phyloP scores from a whole-genome alignment of 129 eudicot species.

The Helianthus tuberosus region DNA sequence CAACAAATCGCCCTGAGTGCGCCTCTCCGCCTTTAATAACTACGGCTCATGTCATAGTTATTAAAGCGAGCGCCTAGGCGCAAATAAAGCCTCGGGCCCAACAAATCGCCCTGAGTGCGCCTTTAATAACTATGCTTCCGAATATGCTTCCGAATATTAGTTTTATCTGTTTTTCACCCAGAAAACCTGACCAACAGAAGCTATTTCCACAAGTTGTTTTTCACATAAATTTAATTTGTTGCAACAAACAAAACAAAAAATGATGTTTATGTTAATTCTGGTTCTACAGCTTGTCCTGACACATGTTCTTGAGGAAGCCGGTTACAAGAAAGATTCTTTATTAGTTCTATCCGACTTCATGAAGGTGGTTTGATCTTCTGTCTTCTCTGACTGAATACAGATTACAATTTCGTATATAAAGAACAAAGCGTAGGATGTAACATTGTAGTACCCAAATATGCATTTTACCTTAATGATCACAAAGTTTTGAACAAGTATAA shows the following conservation, averaged over 20 bases:
- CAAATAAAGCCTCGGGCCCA: no score
- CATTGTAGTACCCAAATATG: neutral
- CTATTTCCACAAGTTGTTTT: slow-evolving; percentile 1
- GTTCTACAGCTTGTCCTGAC: slow-evolving; percentile 67
- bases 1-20: no score
- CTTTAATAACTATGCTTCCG: neutral
- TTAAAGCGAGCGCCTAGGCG: no score
- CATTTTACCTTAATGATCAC: neutral
- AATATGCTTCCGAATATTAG: no score
- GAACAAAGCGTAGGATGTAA: neutral
- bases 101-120: no score
- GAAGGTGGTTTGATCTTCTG: slow-evolving; percentile 52
- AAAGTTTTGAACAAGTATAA: neutral
- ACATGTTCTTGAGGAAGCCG: slow-evolving; percentile 91
- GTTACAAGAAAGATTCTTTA: slow-evolving; percentile 75
- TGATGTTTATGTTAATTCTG: slow-evolving; percentile 11
- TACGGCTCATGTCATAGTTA: no score
- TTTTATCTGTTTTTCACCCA: no score
- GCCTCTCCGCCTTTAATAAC: no score
- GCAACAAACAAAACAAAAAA: neutral
- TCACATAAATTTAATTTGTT: neutral
- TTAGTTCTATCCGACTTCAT: slow-evolving; percentile 72
- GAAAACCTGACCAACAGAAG: neutral
- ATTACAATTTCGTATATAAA: neutral
- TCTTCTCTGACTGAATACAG: slow-evolving; percentile 6